Conservation (phyloP, 2,329 filamentous ascomycete genomes). For the Byssoonygena ceratinophila region DNA sequence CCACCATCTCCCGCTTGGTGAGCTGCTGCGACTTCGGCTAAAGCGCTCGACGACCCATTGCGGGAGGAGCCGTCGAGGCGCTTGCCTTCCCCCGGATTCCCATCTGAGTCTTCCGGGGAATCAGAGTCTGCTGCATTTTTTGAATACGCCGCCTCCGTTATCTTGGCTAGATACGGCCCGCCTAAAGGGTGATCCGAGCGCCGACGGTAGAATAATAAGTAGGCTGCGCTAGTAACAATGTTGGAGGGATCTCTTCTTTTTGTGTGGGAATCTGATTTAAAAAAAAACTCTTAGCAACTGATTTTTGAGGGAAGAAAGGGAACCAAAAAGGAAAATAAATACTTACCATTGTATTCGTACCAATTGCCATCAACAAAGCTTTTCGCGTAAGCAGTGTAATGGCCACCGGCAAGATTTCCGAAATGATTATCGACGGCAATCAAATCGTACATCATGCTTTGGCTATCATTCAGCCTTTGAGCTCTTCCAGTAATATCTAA, state of each 20-base stretch:
- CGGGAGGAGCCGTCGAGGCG: constrained; percentile 80
- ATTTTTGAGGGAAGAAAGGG: no score
- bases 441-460: constrained; percentile 77
- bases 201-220: constrained; percentile 90
- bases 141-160: constrained; percentile 55
- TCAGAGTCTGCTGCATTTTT: constrained; percentile 42
- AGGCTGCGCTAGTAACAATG: constrained; percentile 67
- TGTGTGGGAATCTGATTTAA: constrained; percentile 59
- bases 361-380: constrained; percentile 82
- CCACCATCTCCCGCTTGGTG: constrained; percentile 55
- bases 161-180: constrained; percentile 60
- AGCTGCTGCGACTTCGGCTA: constrained; percentile 65
- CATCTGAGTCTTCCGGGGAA: constrained; percentile 33
- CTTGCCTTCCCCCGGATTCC: constrained; percentile 66
- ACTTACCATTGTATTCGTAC: constrained; percentile 93
- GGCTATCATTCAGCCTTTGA: constrained; percentile 66
- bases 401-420: constrained; percentile 82
- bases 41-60: constrained; percentile 86
- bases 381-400: constrained; percentile 90
- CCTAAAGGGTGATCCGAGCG: constrained; percentile 68
- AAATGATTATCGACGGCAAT: constrained; percentile 96
- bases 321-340: neutral
- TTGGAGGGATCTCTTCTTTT: constrained; percentile 49
- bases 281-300: constrained; percentile 33
- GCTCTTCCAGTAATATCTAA: constrained; percentile 74